Evolutionary conservation across 192 early-diverging fungal species (phyloP).

Genomic region (Entomortierella beljakovae): DNA sequence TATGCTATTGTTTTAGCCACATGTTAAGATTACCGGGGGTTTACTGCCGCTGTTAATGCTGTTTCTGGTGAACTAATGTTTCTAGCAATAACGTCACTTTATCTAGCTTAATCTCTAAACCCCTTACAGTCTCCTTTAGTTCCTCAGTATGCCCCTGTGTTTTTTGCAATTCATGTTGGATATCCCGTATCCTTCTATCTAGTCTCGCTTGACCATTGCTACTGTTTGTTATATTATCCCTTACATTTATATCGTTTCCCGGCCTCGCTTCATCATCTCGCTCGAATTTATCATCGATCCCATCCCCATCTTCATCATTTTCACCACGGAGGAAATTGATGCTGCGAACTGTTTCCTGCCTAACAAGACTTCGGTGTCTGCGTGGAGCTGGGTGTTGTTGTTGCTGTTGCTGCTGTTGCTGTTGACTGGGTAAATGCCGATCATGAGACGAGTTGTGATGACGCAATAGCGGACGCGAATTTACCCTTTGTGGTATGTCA

Average conservation of each 20-base stretch:
- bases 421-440: background rate
- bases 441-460: background rate
- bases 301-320: constrained; percentile 12
- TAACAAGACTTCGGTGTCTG: background rate
- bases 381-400: background rate
- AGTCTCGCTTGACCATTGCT: background rate
- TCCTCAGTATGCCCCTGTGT: background rate
- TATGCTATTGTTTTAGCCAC: background rate
- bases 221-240: background rate
- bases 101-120: constrained; percentile 10
- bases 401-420: background rate
- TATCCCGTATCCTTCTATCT: background rate
- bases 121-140: constrained; percentile 1
- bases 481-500: background rate
- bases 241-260: background rate
- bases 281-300: constrained; percentile 11
- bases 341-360: background rate
- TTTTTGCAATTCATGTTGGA: background rate
- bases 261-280: constrained; percentile 4
- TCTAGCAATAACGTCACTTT: constrained; percentile 8
- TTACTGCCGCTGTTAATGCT: background rate
- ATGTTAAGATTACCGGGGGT: too few relatives aligned
- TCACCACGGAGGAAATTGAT: background rate
- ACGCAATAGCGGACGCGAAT: background rate
- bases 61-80: constrained; percentile 5